Conservation (phyloP, 2,329 filamentous ascomycete genomes). For the Aureobasidium leucospermi region DNA sequence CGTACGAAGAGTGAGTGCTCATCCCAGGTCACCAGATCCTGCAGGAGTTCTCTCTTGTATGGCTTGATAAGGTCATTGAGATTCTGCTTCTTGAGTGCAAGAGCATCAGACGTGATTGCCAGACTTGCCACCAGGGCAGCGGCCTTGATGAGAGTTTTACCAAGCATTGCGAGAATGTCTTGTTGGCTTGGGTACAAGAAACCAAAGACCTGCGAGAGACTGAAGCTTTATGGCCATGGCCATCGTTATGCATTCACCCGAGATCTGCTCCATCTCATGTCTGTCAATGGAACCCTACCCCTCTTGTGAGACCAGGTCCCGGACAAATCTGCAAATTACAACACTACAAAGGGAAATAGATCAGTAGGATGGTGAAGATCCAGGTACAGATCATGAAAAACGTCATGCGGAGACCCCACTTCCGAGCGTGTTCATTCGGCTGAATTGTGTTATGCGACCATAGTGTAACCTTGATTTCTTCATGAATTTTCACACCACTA, state of each 20-base stretch:
- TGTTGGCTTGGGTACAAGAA: not conserved
- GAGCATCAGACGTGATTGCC: constrained; percentile 26
- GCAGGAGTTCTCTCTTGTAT: constrained; percentile 44
- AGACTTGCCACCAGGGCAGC: constrained; percentile 19
- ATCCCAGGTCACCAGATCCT: constrained; percentile 63
- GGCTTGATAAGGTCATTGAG: constrained; percentile 43
- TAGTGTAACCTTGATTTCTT: not conserved
- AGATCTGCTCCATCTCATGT: not conserved
- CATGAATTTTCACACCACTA: constrained; percentile 2
- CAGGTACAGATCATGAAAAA: constrained; percentile 4
- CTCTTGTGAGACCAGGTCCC: not conserved
- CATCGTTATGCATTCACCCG: constrained; percentile 11
- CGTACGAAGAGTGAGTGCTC: constrained; percentile 58
- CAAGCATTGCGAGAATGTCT: constrained; percentile 19
- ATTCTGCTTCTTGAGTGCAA: constrained; percentile 41
- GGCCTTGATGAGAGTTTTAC: constrained; percentile 20
- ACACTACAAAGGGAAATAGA: not conserved
- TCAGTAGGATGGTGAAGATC: constrained; percentile 1
- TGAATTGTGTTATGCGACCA: not conserved
- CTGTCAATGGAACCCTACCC: not conserved
- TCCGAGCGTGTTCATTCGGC: constrained; percentile 3
- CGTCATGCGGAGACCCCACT: constrained; percentile 10
- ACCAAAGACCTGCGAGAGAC: not conserved
- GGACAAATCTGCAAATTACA: constrained; percentile 4
- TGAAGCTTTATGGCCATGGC: constrained; percentile 4